These are phyloP conservation scores for Arachis hypogaea DNA, from an alignment of 306 rosid genomes.

Conservation along the genomic window DNA sequence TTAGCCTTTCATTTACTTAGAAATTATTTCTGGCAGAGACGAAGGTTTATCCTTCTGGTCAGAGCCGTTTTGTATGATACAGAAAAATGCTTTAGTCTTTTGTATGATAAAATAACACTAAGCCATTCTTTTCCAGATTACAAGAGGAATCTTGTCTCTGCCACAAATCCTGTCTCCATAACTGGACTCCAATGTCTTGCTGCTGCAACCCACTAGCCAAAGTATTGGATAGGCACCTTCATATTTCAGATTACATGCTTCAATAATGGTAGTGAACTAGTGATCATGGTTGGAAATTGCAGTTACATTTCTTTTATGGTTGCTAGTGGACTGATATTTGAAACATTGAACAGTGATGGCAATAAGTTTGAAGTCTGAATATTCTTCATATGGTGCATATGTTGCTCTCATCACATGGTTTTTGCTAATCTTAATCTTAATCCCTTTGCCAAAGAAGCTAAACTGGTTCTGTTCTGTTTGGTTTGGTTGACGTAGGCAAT, in stretches of 20 bases:
- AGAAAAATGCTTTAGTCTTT: too few species aligned
- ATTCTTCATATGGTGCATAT: conserved; percentile 8
- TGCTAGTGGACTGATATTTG: too few species aligned
- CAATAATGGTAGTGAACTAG: background rate
- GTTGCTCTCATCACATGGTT: conserved; percentile 21
- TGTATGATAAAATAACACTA: too few species aligned
- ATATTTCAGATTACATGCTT: background rate
- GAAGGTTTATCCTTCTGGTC: too few species aligned
- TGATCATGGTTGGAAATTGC: too few species aligned
- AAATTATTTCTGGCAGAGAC: too few species aligned
- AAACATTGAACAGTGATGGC: too few species aligned
- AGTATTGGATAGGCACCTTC: background rate
- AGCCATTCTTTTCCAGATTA: background rate
- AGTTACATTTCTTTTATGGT: too few species aligned
- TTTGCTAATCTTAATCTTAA: background rate
- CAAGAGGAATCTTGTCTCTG: background rate
- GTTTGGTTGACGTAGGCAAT: conserved; percentile 28
- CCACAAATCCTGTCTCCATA: background rate
- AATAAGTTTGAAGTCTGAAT: background rate
- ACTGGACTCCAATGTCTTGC: background rate
- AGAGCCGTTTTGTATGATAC: too few species aligned
- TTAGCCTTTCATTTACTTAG: too few species aligned
- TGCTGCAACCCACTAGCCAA: background rate
- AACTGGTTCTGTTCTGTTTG: background rate
- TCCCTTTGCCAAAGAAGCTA: background rate